phyloP scores from a whole-genome alignment of 2,329 filamentous ascomycete species.

The Penicillium sp. region DNA sequence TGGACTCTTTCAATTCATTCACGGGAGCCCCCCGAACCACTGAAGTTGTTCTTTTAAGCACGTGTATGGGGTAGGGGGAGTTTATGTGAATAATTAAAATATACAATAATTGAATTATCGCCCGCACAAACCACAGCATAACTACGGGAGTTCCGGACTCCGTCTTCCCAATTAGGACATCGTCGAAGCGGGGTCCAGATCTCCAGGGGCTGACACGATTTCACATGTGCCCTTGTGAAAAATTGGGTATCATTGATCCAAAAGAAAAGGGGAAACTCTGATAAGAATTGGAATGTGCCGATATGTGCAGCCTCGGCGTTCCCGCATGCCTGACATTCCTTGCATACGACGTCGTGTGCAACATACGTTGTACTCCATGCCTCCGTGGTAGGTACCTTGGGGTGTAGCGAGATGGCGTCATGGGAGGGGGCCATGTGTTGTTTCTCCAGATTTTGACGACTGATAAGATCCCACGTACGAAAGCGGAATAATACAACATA shows the following conservation, averaged over 20 bases:
- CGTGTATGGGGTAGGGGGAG: not conserved
- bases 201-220: not conserved
- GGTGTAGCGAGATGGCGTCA: slow-evolving; percentile 1
- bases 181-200: slow-evolving; percentile 2
- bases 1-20: too few species aligned
- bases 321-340: too few species aligned
- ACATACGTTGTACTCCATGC: too few species aligned
- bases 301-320: not conserved
- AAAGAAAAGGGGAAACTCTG: too few species aligned
- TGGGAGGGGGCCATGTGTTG: not conserved
- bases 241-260: too few species aligned
- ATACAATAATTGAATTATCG: not conserved
- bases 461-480: not conserved
- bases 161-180: not conserved
- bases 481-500: too few species aligned
- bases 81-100: not conserved
- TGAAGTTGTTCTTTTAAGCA: not conserved
- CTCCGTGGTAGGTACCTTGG: not conserved
- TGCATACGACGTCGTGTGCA: too few species aligned
- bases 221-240: too few species aligned
- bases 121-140: not conserved
- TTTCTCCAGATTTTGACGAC: slow-evolving; percentile 3
- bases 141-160: slow-evolving; percentile 1
- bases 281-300: too few species aligned
- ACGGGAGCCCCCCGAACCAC: not conserved